phyloP scores from a whole-genome alignment of 192 early-diverging fungal genomes.

The Backusella circina region DNA sequence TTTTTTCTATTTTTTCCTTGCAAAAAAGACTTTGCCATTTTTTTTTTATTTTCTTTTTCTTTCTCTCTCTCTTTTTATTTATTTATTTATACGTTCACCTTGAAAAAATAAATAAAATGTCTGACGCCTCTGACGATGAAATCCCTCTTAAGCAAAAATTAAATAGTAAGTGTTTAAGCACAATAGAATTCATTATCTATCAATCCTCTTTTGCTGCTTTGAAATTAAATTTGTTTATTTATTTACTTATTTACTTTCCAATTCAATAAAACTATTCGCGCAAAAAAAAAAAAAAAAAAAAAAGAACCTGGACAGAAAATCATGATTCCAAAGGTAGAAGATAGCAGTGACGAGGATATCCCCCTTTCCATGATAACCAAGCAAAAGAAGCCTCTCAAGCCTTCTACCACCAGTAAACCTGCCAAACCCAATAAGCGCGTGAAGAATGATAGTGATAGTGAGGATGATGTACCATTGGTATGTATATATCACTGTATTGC shows the following conservation, averaged over 20 bases:
- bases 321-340: not conserved
- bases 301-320: not conserved
- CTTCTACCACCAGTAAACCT: not conserved
- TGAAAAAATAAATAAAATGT: too few species aligned
- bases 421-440: not conserved
- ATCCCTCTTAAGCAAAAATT: not conserved
- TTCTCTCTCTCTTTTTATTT: not conserved
- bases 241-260: not conserved
- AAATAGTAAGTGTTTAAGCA: not conserved
- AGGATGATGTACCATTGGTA: constrained; percentile 6
- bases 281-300: not conserved
- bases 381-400: not conserved
- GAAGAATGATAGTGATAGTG: constrained; percentile 2
- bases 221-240: not conserved
- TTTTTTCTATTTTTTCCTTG: not conserved
- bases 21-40: not conserved
- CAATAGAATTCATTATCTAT: not conserved
- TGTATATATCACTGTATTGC: not conserved
- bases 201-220: not conserved
- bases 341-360: not conserved
- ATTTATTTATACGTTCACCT: not conserved
- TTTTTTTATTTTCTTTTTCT: not conserved
- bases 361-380: not conserved
- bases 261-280: not conserved
- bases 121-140: not conserved